Percentiles rank a stretch among this genome's conserved stretches.
phyloP scores from a whole-genome alignment of 1,284 basidiomycete genomes.

The Cystobasidium sp. region DNA sequence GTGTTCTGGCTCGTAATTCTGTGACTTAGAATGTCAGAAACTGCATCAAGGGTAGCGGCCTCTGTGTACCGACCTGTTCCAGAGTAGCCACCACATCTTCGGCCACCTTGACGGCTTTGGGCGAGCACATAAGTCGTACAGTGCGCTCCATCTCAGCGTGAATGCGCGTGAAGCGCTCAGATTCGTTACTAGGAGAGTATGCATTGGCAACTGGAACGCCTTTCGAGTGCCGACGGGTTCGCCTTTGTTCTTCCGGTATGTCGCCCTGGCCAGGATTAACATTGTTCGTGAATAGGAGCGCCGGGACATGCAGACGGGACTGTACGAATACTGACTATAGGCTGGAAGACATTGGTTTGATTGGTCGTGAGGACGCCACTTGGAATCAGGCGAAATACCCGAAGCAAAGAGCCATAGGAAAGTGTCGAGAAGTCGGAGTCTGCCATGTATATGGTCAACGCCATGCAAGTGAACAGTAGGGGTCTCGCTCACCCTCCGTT shows the following conservation, averaged over 20 bases:
- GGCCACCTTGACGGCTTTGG: slow-evolving; percentile 43
- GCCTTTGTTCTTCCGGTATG: neutral
- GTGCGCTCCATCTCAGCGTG: slow-evolving; percentile 29
- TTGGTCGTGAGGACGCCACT: neutral
- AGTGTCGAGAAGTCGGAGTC: neutral
- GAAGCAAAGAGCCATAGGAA: neutral
- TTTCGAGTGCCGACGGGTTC: too few species aligned
- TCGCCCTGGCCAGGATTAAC: too few species aligned
- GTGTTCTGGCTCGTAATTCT: slow-evolving; percentile 46
- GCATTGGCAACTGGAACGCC: neutral
- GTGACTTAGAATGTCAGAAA: neutral
- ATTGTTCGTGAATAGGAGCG: too few species aligned
- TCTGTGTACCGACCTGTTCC: slow-evolving; percentile 25
- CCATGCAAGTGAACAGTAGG: neutral
- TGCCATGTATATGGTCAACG: neutral
- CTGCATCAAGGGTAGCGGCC: neutral
- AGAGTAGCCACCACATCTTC: slow-evolving; percentile 44
- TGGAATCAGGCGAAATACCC: neutral
- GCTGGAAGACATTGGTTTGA: neutral
- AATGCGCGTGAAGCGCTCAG: slow-evolving; percentile 22
- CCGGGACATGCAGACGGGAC: too few species aligned
- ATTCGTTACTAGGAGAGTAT: neutral
- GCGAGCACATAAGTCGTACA: slow-evolving; percentile 44
- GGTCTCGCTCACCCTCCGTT: neutral
- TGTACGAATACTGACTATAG: too few species aligned